phyloP scores from a whole-genome alignment of 495 filamentous ascomycete genomes.

The Tetracladium marchalianum region DNA sequence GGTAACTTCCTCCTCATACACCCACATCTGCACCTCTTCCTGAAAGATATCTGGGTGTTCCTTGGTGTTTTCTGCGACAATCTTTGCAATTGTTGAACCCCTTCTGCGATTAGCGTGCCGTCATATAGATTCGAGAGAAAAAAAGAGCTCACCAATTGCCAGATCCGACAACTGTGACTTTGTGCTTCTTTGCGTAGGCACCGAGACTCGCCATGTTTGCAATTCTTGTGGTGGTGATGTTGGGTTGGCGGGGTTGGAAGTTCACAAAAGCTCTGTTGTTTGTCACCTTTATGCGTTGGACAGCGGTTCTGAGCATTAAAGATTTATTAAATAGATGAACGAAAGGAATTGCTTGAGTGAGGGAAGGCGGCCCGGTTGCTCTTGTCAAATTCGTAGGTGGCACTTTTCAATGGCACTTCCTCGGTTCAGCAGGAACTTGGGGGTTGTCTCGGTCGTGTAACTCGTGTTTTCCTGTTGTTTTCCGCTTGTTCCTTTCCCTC shows the following conservation, averaged over 20 bases:
- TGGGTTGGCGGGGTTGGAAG: conserved; percentile 6
- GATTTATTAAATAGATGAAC: not conserved
- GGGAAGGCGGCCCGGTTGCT: no score
- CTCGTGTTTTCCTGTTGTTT: conserved; percentile 1
- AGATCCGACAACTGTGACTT: conserved; percentile 87
- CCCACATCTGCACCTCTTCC: conserved; percentile 92
- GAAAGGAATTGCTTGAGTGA: not conserved
- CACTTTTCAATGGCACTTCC: no score
- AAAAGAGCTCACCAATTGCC: conserved; percentile 73
- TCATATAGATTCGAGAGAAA: conserved; percentile 1
- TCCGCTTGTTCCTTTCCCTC: conserved; percentile 15
- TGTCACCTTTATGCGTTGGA: not conserved
- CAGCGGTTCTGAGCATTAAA: not conserved
- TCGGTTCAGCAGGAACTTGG: no score
- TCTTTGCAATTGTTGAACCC: conserved; percentile 95
- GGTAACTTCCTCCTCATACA: conserved; percentile 78
- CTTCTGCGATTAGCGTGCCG: conserved; percentile 29
- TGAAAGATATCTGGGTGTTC: conserved; percentile 74
- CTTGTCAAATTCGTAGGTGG: no score
- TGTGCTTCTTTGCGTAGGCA: conserved; percentile 60
- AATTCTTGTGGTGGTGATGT: conserved; percentile 7
- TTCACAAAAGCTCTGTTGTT: conserved; percentile 2
- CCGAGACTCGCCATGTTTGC: conserved; percentile 27
- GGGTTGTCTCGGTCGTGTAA: not conserved
- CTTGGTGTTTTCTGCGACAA: conserved; percentile 83